Conservation (phyloP, 2,329 filamentous ascomycete species). For the Neurospora sp. region DNA sequence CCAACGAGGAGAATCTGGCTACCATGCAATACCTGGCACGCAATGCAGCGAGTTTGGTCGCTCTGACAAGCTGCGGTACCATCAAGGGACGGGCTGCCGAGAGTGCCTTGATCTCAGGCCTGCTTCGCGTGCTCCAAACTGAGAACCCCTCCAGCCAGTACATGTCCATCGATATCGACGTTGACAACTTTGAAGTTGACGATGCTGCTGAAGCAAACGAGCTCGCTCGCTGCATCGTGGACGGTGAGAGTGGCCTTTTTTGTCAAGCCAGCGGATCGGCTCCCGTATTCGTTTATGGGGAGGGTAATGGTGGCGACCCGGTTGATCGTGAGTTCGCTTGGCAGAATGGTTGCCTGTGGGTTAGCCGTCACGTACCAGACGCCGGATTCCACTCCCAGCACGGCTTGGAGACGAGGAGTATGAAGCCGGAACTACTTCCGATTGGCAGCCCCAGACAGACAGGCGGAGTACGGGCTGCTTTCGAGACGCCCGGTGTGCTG, state of each 20-base stretch:
- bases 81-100: slow-evolving; percentile 16
- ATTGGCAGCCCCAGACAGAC: slow-evolving; percentile 7
- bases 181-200: slow-evolving; percentile 3
- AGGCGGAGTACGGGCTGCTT: slow-evolving; percentile 16
- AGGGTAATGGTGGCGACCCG: neutral
- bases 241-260: slow-evolving; percentile 8
- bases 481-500: slow-evolving; percentile 20
- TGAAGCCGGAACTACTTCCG: slow-evolving; percentile 1
- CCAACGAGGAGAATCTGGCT: slow-evolving; percentile 2
- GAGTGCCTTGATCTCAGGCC: slow-evolving; percentile 15
- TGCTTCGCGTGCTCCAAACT: slow-evolving; percentile 16
- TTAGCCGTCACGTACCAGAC: slow-evolving; percentile 20
- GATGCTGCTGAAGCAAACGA: slow-evolving; percentile 1
- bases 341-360: slow-evolving; percentile 21
- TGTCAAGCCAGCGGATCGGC: neutral
- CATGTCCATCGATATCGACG: slow-evolving; percentile 17
- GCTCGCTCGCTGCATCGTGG: slow-evolving; percentile 11
- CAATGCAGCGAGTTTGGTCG: slow-evolving; percentile 7
- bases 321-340: slow-evolving; percentile 21
- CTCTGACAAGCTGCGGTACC: slow-evolving; percentile 13
- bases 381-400: slow-evolving; percentile 11
- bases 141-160: slow-evolving; percentile 18
- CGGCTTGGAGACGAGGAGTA: slow-evolving; percentile 2
- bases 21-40: slow-evolving; percentile 12
- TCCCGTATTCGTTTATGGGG: neutral